Evolutionary conservation across 768 basidiomycete species (phyloP).

Genomic region (Rubroboletus satanas): DNA sequence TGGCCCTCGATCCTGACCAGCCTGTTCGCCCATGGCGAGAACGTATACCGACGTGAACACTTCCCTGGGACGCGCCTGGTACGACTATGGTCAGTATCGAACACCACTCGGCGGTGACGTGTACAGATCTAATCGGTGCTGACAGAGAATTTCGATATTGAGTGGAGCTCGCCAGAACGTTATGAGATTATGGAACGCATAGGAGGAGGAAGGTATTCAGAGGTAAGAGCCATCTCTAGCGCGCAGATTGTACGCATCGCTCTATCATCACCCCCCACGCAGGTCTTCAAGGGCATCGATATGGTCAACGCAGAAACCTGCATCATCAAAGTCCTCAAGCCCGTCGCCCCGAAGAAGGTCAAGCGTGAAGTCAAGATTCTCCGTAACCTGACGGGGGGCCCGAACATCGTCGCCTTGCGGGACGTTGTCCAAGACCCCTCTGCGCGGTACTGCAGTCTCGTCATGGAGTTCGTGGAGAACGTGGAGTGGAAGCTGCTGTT

Average conservation of each 20-base stretch:
- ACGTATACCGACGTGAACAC: slow-evolving; percentile 58
- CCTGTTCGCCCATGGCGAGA: slow-evolving; percentile 38
- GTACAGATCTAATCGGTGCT: not conserved
- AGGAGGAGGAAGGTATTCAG: slow-evolving; percentile 65
- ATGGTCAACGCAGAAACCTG: slow-evolving; percentile 50
- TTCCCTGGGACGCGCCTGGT: slow-evolving; percentile 55
- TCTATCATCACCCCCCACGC: not conserved
- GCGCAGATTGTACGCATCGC: not conserved
- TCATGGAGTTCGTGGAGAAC: slow-evolving; percentile 69
- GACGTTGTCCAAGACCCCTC: slow-evolving; percentile 69
- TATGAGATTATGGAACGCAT: slow-evolving; percentile 64
- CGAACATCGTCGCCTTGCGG: slow-evolving; percentile 62
- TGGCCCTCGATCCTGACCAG: slow-evolving; percentile 16
- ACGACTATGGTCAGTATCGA: slow-evolving; percentile 51
- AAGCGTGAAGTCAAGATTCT: slow-evolving; percentile 75
- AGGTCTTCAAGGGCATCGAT: slow-evolving; percentile 62
- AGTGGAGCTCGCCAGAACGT: slow-evolving; percentile 64
- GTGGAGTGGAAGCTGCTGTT: slow-evolving; percentile 62
- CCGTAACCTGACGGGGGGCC: slow-evolving; percentile 63
- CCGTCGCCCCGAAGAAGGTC: slow-evolving; percentile 63
- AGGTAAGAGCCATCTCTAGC: slow-evolving; percentile 34
- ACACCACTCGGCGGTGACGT: not conserved
- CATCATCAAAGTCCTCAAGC: slow-evolving; percentile 71
- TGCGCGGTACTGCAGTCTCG: slow-evolving; percentile 57
- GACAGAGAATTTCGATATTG: slow-evolving; percentile 53